Evolutionary conservation across 192 early-diverging fungal genomes (phyloP).

Genomic region (Gigaspora rosea): DNA sequence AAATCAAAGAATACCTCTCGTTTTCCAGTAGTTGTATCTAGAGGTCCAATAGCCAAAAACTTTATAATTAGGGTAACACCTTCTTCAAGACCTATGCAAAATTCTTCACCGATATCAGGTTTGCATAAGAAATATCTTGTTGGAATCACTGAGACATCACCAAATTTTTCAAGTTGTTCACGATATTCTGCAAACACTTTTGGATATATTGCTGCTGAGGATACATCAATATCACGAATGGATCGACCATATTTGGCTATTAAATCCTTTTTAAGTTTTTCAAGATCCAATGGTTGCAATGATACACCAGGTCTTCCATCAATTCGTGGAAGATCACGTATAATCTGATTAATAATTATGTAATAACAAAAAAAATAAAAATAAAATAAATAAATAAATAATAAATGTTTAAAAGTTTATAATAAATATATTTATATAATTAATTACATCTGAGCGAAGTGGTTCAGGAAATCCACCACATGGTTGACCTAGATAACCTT

Average conservation of each 20-base stretch:
- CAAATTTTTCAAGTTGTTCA: conserved; percentile 70
- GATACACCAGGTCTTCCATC: conserved; percentile 84
- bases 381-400: neutral
- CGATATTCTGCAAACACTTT: conserved; percentile 90
- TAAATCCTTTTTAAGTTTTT: conserved; percentile 68
- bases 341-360: conserved; percentile 55
- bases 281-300: conserved; percentile 79
- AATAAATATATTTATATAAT: neutral
- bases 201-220: conserved; percentile 90
- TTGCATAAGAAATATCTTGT: conserved; percentile 90
- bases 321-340: conserved; percentile 74
- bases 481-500: conserved; percentile 93
- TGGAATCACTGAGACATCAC: conserved; percentile 87
- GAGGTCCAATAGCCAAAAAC: conserved; percentile 84
- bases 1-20: conserved; percentile 96
- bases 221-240: conserved; percentile 86
- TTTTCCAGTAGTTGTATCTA: conserved; percentile 70
- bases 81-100: conserved; percentile 81
- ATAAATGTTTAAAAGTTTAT: neutral
- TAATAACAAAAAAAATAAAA: neutral
- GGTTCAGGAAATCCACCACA: conserved; percentile 94
- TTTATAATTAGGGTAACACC: conserved; percentile 91
- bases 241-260: conserved; percentile 78
- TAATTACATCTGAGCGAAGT: conserved; percentile 59
- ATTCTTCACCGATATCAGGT: conserved; percentile 86